Evolutionary conservation across 2,329 filamentous ascomycete genomes (phyloP).

Genomic region (Fusarium dlaminii): DNA sequence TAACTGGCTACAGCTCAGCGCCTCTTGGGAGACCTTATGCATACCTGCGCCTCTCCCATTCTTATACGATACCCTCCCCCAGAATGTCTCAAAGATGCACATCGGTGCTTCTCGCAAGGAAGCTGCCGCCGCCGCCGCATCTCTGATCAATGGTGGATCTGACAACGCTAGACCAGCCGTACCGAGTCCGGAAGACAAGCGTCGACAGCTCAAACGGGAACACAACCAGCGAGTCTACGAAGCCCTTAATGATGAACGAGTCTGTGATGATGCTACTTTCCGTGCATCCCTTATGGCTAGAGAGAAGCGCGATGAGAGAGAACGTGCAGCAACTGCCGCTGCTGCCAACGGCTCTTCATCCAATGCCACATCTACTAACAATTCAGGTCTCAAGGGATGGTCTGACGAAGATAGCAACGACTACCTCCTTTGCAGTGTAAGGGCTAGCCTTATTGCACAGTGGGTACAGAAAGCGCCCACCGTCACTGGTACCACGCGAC

Average conservation of each 20-base stretch:
- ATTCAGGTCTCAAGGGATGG: constrained; percentile 61
- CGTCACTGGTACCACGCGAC: constrained; percentile 49
- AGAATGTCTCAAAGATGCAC: background rate
- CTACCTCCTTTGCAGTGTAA: constrained; percentile 74
- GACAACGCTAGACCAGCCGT: constrained; percentile 40
- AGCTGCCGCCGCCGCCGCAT: constrained; percentile 37
- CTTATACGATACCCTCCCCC: constrained; percentile 21
- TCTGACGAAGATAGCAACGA: constrained; percentile 73
- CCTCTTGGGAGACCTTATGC: constrained; percentile 78
- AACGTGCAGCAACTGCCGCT: background rate
- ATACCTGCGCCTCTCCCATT: constrained; percentile 63
- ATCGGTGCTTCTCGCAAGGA: constrained; percentile 2
- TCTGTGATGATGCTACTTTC: constrained; percentile 73
- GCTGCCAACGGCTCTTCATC: background rate
- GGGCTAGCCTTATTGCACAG: constrained; percentile 72
- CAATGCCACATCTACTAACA: background rate
- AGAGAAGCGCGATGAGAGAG: constrained; percentile 65
- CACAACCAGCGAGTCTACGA: constrained; percentile 74
- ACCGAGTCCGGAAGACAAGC: constrained; percentile 56
- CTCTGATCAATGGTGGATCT: constrained; percentile 31
- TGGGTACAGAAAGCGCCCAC: constrained; percentile 73
- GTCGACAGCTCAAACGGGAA: constrained; percentile 67
- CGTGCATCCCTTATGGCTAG: constrained; percentile 69
- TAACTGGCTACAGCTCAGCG: constrained; percentile 74
- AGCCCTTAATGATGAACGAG: constrained; percentile 72